Percentiles rank a stretch among this genome's conserved stretches.
Evolutionary conservation across 2,329 filamentous ascomycete species (phyloP).

Genomic region (Byssothecium circinans): DNA sequence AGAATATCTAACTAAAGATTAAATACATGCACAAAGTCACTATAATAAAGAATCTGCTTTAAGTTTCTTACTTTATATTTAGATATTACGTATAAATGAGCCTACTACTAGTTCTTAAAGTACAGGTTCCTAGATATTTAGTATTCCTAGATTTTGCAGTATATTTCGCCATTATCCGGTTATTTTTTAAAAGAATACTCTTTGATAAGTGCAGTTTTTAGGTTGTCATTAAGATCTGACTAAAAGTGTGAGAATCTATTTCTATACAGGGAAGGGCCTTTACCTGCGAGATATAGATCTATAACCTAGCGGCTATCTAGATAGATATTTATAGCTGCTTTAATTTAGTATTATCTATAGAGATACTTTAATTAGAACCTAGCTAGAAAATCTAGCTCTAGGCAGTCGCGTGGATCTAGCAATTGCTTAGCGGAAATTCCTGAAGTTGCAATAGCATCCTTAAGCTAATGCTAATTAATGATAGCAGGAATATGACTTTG

Average conservation of each 20-base stretch:
- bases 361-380: conserved; percentile 10
- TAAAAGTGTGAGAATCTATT: conserved; percentile 9
- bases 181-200: conserved; percentile 15
- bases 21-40: conserved; percentile 33
- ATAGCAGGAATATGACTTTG: conserved; percentile 35
- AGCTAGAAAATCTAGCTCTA: conserved; percentile 10
- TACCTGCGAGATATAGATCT: conserved; percentile 10
- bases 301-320: conserved; percentile 5
- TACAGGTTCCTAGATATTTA: conserved; percentile 20
- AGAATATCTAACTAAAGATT: conserved; percentile 24
- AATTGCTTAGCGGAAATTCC: conserved; percentile 10
- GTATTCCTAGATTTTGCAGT: conserved; percentile 24
- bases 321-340: conserved; percentile 4
- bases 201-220: conserved; percentile 13
- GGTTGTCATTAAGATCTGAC: conserved; percentile 10
- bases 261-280: conserved; percentile 2
- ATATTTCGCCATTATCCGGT: conserved; percentile 13
- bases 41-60: conserved; percentile 26
- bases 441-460: conserved; percentile 14
- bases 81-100: conserved; percentile 23
- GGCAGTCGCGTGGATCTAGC: conserved; percentile 6
- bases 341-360: conserved; percentile 7
- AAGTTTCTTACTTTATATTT: conserved; percentile 23
- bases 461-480: conserved; percentile 29
- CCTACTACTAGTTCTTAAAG: conserved; percentile 25